Percentiles rank a stretch among this genome's conserved stretches.
Conservation (phyloP, 331 rosid species). For the Quercus phellos region DNA sequence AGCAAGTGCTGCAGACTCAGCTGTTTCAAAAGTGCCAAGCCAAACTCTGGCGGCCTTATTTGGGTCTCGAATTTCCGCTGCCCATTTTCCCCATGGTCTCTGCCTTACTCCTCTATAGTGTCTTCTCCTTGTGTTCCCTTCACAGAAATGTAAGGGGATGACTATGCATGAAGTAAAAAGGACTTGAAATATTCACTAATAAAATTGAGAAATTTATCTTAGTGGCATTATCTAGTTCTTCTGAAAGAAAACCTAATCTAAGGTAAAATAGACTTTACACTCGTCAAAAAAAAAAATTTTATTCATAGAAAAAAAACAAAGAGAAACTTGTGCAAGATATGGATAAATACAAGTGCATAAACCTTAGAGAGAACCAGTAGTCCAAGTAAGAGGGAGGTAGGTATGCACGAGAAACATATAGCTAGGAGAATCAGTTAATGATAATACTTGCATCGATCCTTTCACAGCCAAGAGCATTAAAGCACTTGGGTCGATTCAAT, state of each 20-base stretch:
- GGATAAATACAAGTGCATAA: background rate
- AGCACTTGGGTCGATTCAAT: background rate
- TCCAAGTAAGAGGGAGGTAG: background rate
- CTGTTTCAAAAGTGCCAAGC: conserved; percentile 84
- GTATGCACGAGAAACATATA: background rate
- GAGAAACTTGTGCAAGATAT: too few species aligned
- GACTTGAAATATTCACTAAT: background rate
- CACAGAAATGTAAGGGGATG: background rate
- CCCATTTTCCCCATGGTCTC: conserved; percentile 94
- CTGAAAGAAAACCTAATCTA: too few species aligned
- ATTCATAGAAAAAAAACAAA: too few species aligned
- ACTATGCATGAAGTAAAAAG: background rate
- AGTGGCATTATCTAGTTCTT: too few species aligned
- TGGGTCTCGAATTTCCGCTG: conserved; percentile 87
- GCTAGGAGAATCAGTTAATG: background rate
- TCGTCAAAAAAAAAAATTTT: too few species aligned
- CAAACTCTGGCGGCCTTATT: conserved; percentile 76
- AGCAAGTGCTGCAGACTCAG: conserved; percentile 81
- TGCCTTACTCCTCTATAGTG: conserved; percentile 93
- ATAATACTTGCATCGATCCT: background rate
- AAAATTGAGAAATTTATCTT: background rate
- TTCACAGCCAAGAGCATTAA: background rate
- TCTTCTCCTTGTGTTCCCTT: conserved; percentile 46
- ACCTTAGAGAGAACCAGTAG: background rate
- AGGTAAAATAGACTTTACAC: too few species aligned